Conservation (phyloP, 257 asterid genomes). For the Solanum etuberosum region DNA sequence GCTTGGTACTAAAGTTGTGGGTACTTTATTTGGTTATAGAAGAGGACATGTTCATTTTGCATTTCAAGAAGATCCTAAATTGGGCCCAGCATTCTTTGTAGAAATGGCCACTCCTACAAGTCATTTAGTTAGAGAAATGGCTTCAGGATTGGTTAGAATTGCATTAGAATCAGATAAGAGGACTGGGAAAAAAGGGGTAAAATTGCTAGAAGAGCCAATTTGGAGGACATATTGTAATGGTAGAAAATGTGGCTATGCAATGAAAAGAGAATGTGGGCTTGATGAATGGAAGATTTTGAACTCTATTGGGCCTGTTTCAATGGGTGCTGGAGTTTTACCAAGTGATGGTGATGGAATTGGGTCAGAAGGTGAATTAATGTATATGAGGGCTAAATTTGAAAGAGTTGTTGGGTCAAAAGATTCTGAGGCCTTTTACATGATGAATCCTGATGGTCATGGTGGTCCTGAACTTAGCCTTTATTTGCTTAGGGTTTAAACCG, state of each 20-base stretch:
- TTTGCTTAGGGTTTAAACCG: conserved; percentile 56
- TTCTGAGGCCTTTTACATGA: conserved; percentile 95
- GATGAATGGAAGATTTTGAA: conserved; percentile 79
- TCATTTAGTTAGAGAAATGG: conserved; percentile 73
- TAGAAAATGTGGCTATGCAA: conserved; percentile 73
- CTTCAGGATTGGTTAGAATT: conserved; percentile 71
- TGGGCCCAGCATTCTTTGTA: conserved; percentile 49
- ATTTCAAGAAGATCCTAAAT: conserved; percentile 58
- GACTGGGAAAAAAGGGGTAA: conserved; percentile 29
- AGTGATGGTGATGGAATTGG: conserved; percentile 27
- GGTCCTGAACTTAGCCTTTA: conserved; percentile 94
- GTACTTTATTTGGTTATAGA: conserved; percentile 74
- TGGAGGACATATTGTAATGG: conserved; percentile 96
- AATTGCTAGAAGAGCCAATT: conserved; percentile 51
- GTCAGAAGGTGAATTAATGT: conserved; percentile 70
- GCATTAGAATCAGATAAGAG: conserved; percentile 71
- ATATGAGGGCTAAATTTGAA: conserved; percentile 91
- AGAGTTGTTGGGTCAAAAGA: conserved; percentile 89
- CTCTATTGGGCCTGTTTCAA: conserved; percentile 68
- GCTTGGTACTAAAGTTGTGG: conserved; percentile 52
- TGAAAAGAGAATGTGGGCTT: conserved; percentile 68
- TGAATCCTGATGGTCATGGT: conserved; percentile 89
- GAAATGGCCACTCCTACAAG: conserved; percentile 73
- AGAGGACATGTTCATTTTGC: conserved; percentile 79
- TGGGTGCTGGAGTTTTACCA: conserved; percentile 98